Evolutionary conservation across 371 early-diverging fungal genomes (phyloP).

Genomic region (Furculomyces boomerangus): DNA sequence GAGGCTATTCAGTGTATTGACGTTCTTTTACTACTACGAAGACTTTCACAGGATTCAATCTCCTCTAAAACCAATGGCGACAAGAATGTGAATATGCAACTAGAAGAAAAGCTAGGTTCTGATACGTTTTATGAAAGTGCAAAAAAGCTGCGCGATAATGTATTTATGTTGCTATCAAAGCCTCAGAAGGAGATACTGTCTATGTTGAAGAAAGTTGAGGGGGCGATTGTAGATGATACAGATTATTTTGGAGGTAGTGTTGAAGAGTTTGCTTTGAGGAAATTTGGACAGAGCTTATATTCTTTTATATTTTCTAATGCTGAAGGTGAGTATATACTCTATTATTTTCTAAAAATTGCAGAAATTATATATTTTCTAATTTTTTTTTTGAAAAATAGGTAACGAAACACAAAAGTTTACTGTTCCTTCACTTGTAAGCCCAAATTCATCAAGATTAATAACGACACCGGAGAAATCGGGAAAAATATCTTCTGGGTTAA

Average conservation of each 20-base stretch:
- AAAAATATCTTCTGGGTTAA: too few species aligned
- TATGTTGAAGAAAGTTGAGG: not conserved
- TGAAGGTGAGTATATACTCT: not conserved
- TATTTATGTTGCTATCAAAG: not conserved
- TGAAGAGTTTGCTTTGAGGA: not conserved
- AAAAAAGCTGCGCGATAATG: not conserved
- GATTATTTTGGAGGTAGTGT: not conserved
- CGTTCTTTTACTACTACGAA: constrained; percentile 4
- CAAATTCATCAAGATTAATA: too few species aligned
- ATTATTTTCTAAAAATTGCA: too few species aligned
- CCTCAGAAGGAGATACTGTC: not conserved
- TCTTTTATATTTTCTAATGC: not conserved
- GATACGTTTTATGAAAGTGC: not conserved
- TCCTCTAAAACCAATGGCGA: constrained; percentile 1
- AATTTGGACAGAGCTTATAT: not conserved
- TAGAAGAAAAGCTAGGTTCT: not conserved
- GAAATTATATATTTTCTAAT: too few species aligned
- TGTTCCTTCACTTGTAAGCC: too few species aligned
- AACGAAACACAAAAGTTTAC: too few species aligned
- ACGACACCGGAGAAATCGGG: too few species aligned
- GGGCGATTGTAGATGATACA: not conserved
- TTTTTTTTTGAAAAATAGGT: too few species aligned
- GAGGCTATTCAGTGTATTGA: constrained; percentile 18
- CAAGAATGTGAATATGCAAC: not conserved
- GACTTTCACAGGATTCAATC: constrained; percentile 1